A percentile compares a stretch with the other conserved stretches of the same genome.
phyloP scores from a whole-genome alignment of 179 eudicot genomes.

The Beta corolliflora region DNA sequence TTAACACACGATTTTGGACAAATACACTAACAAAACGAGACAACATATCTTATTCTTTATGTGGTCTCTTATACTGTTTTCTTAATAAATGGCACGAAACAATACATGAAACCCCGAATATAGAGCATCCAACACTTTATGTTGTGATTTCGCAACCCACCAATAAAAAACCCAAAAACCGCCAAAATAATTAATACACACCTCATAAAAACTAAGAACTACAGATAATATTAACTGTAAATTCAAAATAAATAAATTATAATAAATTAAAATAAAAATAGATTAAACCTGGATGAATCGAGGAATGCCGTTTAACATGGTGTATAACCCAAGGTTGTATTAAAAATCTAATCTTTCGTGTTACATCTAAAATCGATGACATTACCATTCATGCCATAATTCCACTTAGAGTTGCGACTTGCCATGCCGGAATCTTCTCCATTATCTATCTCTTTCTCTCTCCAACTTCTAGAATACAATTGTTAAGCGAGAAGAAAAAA shows the following conservation, averaged over 20 bases:
- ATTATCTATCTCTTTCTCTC: background rate
- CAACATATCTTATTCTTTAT: too few relatives aligned
- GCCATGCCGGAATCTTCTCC: constrained; percentile 57
- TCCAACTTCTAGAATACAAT: too few relatives aligned
- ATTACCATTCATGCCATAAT: constrained; percentile 60
- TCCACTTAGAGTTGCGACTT: constrained; percentile 51
- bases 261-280: background rate
- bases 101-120: constrained; percentile 76
- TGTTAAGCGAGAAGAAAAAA: too few relatives aligned
- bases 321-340: constrained; percentile 67
- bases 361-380: constrained; percentile 66
- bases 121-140: constrained; percentile 61
- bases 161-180: background rate
- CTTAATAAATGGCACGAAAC: constrained; percentile 99
- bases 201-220: constrained; percentile 6
- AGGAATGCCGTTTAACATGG: constrained; percentile 57
- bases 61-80: too few relatives aligned
- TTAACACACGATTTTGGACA: too few relatives aligned
- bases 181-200: constrained; percentile 21
- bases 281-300: constrained; percentile 68
- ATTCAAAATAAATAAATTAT: too few relatives aligned
- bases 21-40: too few relatives aligned
- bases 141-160: constrained; percentile 63
- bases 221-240: too few relatives aligned
- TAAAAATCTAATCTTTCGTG: constrained; percentile 65